A percentile compares a stretch with the other conserved stretches of the same genome.
phyloP scores from a whole-genome alignment of 352 stramenopile species.

The Phytopythium ostracodes region DNA sequence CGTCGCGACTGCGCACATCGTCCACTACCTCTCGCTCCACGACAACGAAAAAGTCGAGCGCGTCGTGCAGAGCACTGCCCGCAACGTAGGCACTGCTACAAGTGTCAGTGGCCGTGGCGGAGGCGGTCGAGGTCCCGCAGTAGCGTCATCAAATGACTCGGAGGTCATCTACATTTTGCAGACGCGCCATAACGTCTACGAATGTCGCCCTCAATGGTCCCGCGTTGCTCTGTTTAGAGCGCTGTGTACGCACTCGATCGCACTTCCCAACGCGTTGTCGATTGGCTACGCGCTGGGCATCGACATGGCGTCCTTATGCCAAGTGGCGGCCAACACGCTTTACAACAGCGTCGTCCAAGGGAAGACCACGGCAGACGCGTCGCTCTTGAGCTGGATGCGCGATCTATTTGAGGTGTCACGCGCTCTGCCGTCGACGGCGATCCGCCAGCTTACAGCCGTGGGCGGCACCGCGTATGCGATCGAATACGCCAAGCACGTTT shows the following conservation, averaged over 20 bases:
- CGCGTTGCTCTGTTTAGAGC: constrained; percentile 76
- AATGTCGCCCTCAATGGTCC: constrained; percentile 83
- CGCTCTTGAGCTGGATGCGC: constrained; percentile 59
- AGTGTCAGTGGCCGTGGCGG: constrained; percentile 10
- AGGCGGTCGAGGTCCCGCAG: constrained; percentile 6
- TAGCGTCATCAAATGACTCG: constrained; percentile 19
- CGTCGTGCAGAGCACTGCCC: constrained; percentile 60
- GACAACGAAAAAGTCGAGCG: constrained; percentile 67
- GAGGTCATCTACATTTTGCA: constrained; percentile 81
- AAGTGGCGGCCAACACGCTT: constrained; percentile 79
- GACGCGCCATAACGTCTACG: constrained; percentile 80
- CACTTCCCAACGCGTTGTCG: constrained; percentile 63
- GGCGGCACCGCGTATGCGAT: constrained; percentile 48
- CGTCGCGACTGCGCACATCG: constrained; percentile 57
- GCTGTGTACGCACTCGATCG: constrained; percentile 48
- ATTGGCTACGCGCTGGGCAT: constrained; percentile 85
- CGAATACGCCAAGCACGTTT: constrained; percentile 50
- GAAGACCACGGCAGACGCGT: constrained; percentile 17
- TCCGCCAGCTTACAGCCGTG: constrained; percentile 64
- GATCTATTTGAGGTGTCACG: constrained; percentile 73
- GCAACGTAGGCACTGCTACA: constrained; percentile 8
- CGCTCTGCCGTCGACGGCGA: constrained; percentile 54
- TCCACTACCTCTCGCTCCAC: constrained; percentile 77
- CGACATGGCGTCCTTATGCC: constrained; percentile 84
- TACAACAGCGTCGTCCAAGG: constrained; percentile 34